These are phyloP conservation scores for Diplodia mutila DNA, from an alignment of 2,329 filamentous ascomycete species.

Conservation along the genomic window DNA sequence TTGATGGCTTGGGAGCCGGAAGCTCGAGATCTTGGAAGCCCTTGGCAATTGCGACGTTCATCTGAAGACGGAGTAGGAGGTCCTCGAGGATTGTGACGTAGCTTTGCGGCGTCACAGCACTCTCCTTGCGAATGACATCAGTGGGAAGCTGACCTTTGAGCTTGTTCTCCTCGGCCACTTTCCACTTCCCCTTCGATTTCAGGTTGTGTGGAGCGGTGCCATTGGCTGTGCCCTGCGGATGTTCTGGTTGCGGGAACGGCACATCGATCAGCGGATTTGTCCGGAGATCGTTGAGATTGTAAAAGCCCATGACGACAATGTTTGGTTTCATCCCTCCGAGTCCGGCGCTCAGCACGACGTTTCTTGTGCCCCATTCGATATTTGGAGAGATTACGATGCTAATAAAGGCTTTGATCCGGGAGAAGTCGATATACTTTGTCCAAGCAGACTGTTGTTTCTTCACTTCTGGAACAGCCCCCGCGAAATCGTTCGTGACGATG, in stretches of 20 bases:
- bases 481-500: slow-evolving; percentile 83
- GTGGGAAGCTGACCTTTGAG: slow-evolving; percentile 67
- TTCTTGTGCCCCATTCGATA: slow-evolving; percentile 82
- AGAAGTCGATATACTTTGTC: slow-evolving; percentile 86
- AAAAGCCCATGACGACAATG: slow-evolving; percentile 79
- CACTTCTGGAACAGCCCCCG: slow-evolving; percentile 76
- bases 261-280: slow-evolving; percentile 59
- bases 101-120: slow-evolving; percentile 68
- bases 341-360: slow-evolving; percentile 78
- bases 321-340: slow-evolving; percentile 88
- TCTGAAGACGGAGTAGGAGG: slow-evolving; percentile 72
- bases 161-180: slow-evolving; percentile 59
- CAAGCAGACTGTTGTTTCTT: slow-evolving; percentile 79
- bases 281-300: slow-evolving; percentile 77
- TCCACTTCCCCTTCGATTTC: slow-evolving; percentile 31
- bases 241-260: slow-evolving; percentile 54
- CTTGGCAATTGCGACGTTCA: slow-evolving; percentile 84
- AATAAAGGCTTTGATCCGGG: slow-evolving; percentile 85
- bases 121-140: slow-evolving; percentile 69
- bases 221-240: slow-evolving; percentile 30
- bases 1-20: slow-evolving; percentile 51
- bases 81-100: slow-evolving; percentile 87
- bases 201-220: not conserved
- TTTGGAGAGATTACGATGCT: slow-evolving; percentile 82
- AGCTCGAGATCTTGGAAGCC: slow-evolving; percentile 78